Conservation (phyloP, 2,329 filamentous ascomycete genomes). For the Monosporascus sp. region DNA sequence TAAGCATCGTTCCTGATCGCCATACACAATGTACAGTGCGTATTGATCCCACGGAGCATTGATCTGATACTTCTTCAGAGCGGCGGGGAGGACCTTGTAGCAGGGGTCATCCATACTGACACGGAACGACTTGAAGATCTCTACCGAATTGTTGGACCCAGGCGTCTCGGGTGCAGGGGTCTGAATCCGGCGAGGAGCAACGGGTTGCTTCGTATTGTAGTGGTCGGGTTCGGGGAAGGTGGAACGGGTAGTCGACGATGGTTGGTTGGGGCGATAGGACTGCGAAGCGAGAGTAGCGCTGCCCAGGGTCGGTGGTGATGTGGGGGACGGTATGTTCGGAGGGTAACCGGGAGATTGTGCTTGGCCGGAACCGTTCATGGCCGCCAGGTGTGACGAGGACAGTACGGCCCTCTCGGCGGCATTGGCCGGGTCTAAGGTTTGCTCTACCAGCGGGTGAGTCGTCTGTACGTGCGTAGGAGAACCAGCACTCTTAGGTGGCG, state of each 20-base stretch:
- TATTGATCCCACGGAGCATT: constrained; percentile 97
- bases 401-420: constrained; percentile 62
- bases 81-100: constrained; percentile 92
- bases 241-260: constrained; percentile 47
- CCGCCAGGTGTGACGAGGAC: constrained; percentile 64
- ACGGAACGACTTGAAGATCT: constrained; percentile 98
- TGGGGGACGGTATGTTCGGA: constrained; percentile 65
- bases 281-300: constrained; percentile 52
- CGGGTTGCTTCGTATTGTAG: constrained; percentile 32
- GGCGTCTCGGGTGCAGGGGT: constrained; percentile 59
- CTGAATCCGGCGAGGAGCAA: constrained; percentile 51
- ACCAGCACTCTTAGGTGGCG: constrained; percentile 62
- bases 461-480: constrained; percentile 70
- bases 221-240: constrained; percentile 50
- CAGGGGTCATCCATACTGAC: constrained; percentile 98
- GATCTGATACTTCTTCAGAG: constrained; percentile 97
- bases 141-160: constrained; percentile 59
- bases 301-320: constrained; percentile 55
- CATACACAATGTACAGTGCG: constrained; percentile 95
- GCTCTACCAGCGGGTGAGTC: constrained; percentile 58
- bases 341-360: constrained; percentile 52
- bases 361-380: constrained; percentile 60
- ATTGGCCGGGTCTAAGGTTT: constrained; percentile 61
- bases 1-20: constrained; percentile 93
- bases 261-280: constrained; percentile 53